Percentiles rank a stretch among this genome's conserved stretches.
Evolutionary conservation across 176 grass and related monocot species (phyloP).

Genomic region (Aegilops tauschii): DNA sequence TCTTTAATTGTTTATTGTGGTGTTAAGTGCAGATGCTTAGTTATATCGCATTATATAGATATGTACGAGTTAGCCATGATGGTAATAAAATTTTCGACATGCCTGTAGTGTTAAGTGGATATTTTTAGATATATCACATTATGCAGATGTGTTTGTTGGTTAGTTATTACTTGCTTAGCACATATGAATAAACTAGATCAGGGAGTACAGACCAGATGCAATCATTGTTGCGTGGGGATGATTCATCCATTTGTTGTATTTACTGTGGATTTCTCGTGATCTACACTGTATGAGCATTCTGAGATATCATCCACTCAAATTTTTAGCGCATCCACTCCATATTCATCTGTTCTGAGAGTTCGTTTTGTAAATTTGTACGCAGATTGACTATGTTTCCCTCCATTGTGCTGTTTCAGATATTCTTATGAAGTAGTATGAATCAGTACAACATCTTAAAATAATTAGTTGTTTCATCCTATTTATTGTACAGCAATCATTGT

Average conservation of each 20-base stretch:
- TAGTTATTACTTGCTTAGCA: background rate
- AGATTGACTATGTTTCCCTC: background rate
- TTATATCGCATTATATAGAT: background rate
- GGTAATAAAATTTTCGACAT: constrained; percentile 45
- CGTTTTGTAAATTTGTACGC: background rate
- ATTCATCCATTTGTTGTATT: background rate
- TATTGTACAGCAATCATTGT: background rate
- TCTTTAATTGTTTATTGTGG: background rate
- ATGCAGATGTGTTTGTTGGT: background rate
- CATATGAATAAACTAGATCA: background rate
- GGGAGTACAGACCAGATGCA: background rate
- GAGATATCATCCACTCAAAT: background rate
- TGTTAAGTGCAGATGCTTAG: background rate
- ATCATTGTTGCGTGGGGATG: background rate
- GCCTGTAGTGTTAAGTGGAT: background rate
- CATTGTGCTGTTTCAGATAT: background rate
- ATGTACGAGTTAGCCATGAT: constrained; percentile 61
- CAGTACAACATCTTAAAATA: background rate
- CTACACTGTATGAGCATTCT: background rate
- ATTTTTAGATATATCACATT: background rate
- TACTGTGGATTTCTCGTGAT: background rate
- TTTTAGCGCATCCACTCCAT: background rate
- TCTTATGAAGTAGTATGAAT: background rate
- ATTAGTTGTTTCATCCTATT: background rate
- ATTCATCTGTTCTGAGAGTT: background rate